These are phyloP conservation scores for Setaria viridis DNA, from an alignment of 202 grass and related monocot species.

Conservation along the genomic window DNA sequence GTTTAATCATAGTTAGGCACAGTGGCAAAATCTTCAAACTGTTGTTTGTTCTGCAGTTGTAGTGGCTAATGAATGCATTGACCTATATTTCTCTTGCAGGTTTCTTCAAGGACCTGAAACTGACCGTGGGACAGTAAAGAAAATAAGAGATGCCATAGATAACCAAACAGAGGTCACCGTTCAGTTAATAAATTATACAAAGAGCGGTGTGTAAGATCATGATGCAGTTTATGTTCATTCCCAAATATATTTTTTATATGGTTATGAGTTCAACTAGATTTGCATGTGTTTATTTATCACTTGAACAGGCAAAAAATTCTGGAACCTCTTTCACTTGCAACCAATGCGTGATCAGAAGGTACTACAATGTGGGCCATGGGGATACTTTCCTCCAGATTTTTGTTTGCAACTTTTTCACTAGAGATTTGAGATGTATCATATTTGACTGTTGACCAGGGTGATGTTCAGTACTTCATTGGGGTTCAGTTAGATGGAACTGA, in stretches of 20 bases:
- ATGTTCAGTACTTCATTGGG: conserved; percentile 99
- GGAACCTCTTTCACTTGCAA: conserved; percentile 99
- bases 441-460: conserved; percentile 65
- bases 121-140: conserved; percentile 68
- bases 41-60: conserved; percentile 24
- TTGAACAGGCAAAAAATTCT: conserved; percentile 87
- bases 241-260: conserved; percentile 7
- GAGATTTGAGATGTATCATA: conserved; percentile 40
- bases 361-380: conserved; percentile 28
- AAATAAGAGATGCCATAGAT: conserved; percentile 95
- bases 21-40: conserved; percentile 28
- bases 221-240: background rate
- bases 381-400: conserved; percentile 27
- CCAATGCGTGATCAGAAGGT: conserved; percentile 99
- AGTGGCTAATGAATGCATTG: conserved; percentile 33
- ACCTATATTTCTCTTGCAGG: conserved; percentile 45
- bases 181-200: conserved; percentile 98
- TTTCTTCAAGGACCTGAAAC: conserved; percentile 98
- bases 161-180: conserved; percentile 87
- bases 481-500: conserved; percentile 96
- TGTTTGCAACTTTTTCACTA: conserved; percentile 27
- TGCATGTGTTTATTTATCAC: background rate
- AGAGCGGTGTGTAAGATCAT: conserved; percentile 44
- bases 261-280: conserved; percentile 41
- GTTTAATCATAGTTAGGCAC: background rate